phyloP scores from a whole-genome alignment of 2,329 filamentous ascomycete genomes.

The Alternaria hordeiaustralica region DNA sequence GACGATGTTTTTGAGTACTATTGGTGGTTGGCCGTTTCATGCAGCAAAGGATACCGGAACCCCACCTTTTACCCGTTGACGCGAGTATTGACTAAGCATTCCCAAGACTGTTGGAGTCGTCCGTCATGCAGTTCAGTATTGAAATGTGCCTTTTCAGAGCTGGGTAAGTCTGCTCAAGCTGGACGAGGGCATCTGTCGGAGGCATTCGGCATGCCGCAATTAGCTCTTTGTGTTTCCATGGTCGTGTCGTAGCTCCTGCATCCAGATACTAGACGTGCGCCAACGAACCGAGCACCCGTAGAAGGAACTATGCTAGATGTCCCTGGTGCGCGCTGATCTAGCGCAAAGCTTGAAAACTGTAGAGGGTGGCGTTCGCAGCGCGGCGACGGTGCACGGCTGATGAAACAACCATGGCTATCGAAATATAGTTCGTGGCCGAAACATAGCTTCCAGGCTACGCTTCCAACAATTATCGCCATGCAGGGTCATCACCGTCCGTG shows the following conservation, averaged over 20 bases:
- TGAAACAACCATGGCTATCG: not conserved
- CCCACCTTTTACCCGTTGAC: slow-evolving; percentile 1
- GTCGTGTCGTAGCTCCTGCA: not conserved
- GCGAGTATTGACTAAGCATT: not conserved
- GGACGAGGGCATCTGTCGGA: not conserved
- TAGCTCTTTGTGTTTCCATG: not conserved
- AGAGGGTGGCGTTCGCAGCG: not conserved
- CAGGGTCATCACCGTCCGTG: not conserved
- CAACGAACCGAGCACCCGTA: not conserved
- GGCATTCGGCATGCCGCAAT: not conserved
- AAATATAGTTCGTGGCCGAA: not conserved
- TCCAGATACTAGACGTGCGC: not conserved
- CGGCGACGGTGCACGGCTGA: not conserved
- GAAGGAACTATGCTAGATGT: not conserved
- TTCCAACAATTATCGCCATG: not conserved
- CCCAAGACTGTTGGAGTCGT: not conserved
- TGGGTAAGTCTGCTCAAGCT: not conserved
- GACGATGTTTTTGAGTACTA: not conserved
- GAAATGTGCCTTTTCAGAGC: not conserved
- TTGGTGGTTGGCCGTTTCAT: not conserved
- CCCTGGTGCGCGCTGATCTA: not conserved
- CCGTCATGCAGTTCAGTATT: not conserved
- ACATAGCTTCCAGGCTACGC: not conserved
- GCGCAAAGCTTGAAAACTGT: not conserved
- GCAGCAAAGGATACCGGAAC: not conserved